Conservation (phyloP, 768 basidiomycete species). For the Cubamyces lactineus region DNA sequence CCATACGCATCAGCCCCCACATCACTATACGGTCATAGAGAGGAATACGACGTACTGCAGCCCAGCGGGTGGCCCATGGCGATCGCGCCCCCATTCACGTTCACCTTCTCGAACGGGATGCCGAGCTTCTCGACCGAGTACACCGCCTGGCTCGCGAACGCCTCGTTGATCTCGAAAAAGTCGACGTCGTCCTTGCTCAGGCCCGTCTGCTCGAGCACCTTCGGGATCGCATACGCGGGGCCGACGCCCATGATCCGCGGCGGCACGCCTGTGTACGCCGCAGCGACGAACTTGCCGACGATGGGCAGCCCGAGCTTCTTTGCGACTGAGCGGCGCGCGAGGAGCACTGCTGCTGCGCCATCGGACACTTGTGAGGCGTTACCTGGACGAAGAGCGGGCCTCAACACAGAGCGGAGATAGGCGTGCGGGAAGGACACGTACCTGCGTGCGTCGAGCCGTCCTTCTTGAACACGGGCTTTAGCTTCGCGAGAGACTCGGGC, state of each 20-base stretch:
- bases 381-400: slow-evolving; percentile 38
- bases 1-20: background rate
- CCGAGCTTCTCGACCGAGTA: slow-evolving; percentile 71
- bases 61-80: slow-evolving; percentile 90
- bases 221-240: slow-evolving; percentile 86
- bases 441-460: slow-evolving; percentile 78
- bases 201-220: slow-evolving; percentile 66
- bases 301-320: slow-evolving; percentile 85
- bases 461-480: slow-evolving; percentile 85
- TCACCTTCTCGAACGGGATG: slow-evolving; percentile 79
- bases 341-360: slow-evolving; percentile 88
- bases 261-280: slow-evolving; percentile 76
- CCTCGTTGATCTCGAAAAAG: slow-evolving; percentile 93
- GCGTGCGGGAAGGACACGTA: slow-evolving; percentile 24
- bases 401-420: background rate
- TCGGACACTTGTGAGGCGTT: slow-evolving; percentile 93
- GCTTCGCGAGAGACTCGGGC: slow-evolving; percentile 71
- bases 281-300: slow-evolving; percentile 80
- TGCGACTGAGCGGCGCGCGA: slow-evolving; percentile 79
- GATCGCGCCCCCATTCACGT: slow-evolving; percentile 86
- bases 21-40: background rate
- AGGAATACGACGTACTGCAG: slow-evolving; percentile 59
- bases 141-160: slow-evolving; percentile 84
- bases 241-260: slow-evolving; percentile 92
- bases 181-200: slow-evolving; percentile 74